Evolutionary conservation across 2,329 filamentous ascomycete genomes (phyloP).

Genomic region (Scolecobasidium constrictum): DNA sequence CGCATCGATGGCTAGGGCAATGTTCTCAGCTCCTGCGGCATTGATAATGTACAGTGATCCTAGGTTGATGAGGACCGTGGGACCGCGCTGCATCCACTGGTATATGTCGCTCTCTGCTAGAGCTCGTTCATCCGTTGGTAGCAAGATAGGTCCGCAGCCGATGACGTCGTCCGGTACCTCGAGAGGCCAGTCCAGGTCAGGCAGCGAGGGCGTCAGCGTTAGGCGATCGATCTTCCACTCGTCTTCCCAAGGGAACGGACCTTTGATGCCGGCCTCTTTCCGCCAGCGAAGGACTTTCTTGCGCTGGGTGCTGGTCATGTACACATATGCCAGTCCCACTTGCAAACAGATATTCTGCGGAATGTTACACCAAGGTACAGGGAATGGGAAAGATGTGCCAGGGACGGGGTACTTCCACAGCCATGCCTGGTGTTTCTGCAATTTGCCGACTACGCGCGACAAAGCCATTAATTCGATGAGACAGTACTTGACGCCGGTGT

Average conservation of each 20-base stretch:
- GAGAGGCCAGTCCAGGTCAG: conserved; percentile 4
- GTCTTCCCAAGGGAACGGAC: conserved; percentile 5
- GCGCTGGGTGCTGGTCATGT: conserved; percentile 13
- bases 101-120: conserved; percentile 2
- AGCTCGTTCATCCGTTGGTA: not conserved
- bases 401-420: too few relatives aligned
- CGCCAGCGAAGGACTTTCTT: conserved; percentile 16
- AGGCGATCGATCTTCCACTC: conserved; percentile 3
- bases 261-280: not conserved
- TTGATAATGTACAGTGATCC: conserved; percentile 5
- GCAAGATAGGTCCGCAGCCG: not conserved
- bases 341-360: conserved; percentile 32
- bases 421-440: too few relatives aligned
- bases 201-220: conserved; percentile 6
- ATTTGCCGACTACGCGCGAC: too few relatives aligned
- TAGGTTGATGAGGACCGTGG: conserved; percentile 7
- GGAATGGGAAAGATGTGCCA: conserved; percentile 30
- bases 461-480: too few relatives aligned
- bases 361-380: conserved; percentile 33
- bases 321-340: conserved; percentile 17
- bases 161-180: conserved; percentile 5
- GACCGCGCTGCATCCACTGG: not conserved
- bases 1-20: not conserved
- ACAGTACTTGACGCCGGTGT: too few relatives aligned
- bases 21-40: not conserved